These are phyloP conservation scores for Mortierella antarctica DNA, from an alignment of 192 early-diverging fungal species.

Conservation along the genomic window DNA sequence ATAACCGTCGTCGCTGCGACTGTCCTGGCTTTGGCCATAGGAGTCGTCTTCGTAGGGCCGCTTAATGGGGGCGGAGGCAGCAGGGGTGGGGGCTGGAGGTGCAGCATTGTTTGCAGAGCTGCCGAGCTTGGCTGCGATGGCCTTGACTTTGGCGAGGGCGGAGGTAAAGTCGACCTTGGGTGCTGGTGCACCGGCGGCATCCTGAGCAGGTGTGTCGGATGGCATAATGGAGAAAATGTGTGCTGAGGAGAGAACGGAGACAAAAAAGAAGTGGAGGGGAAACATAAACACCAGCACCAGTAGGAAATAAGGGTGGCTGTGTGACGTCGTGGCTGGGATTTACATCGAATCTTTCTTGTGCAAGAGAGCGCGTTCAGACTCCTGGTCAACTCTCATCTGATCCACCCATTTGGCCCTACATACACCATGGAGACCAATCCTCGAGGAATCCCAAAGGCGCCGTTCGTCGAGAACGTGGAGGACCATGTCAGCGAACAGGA, in stretches of 20 bases:
- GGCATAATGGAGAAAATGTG: conserved; percentile 33
- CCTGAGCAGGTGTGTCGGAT: conserved; percentile 55
- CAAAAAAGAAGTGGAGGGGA: too few species aligned
- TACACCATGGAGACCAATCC: conserved; percentile 82
- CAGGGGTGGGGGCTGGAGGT: conserved; percentile 31
- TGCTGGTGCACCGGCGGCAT: conserved; percentile 35
- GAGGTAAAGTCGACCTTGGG: conserved; percentile 68
- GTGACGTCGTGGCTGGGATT: neutral
- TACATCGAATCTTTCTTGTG: neutral
- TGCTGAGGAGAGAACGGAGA: neutral
- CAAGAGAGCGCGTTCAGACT: neutral
- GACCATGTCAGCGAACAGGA: conserved; percentile 82
- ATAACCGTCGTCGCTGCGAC: conserved; percentile 40
- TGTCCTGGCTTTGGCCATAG: conserved; percentile 31
- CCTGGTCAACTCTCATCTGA: neutral
- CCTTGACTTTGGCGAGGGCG: conserved; percentile 80
- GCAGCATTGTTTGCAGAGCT: conserved; percentile 49
- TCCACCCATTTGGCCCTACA: neutral
- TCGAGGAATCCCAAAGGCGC: conserved; percentile 93
- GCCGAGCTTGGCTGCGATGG: conserved; percentile 78
- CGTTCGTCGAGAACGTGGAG: conserved; percentile 94
- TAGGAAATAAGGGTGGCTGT: neutral
- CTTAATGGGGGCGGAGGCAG: conserved; percentile 26
- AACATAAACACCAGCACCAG: too few species aligned
- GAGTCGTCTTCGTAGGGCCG: conserved; percentile 36